phyloP scores from a whole-genome alignment of 768 basidiomycete species.

The Cyathus striatus region DNA sequence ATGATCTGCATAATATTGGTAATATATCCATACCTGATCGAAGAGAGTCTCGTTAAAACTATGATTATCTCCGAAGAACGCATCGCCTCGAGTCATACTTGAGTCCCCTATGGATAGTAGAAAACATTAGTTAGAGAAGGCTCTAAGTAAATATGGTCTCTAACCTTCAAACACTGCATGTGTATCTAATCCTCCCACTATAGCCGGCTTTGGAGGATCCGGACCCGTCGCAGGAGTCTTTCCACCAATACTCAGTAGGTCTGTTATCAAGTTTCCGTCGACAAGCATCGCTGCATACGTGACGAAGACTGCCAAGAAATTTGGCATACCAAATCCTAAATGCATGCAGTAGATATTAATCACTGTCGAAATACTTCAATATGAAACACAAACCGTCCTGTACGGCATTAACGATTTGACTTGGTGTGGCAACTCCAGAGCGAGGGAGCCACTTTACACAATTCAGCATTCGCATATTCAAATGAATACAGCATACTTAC shows the following conservation, averaged over 20 bases:
- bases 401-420: constrained; percentile 11
- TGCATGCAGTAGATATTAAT: background rate
- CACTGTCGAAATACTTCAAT: background rate
- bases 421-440: constrained; percentile 11
- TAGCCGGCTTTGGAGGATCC: constrained; percentile 15
- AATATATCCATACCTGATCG: constrained; percentile 9
- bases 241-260: constrained; percentile 16
- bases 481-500: constrained; percentile 4
- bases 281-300: constrained; percentile 17
- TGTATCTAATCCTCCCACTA: constrained; percentile 16
- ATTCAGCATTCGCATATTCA: background rate
- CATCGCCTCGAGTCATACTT: constrained; percentile 17
- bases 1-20: background rate
- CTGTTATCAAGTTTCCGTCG: constrained; percentile 17
- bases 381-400: constrained; percentile 10
- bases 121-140: background rate
- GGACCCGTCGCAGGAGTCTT: constrained; percentile 16
- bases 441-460: constrained; percentile 12
- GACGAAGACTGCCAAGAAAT: constrained; percentile 13
- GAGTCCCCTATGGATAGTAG: constrained; percentile 9
- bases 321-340: constrained; percentile 20
- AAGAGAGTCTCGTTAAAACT: constrained; percentile 19
- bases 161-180: constrained; percentile 18
- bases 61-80: constrained; percentile 18
- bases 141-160: constrained; percentile 1